Percentiles rank a stretch among this genome's conserved stretches.
These are phyloP conservation scores for Pyrenophora graminea DNA, from an alignment of 2,329 filamentous ascomycete genomes.

Conservation along the genomic window DNA sequence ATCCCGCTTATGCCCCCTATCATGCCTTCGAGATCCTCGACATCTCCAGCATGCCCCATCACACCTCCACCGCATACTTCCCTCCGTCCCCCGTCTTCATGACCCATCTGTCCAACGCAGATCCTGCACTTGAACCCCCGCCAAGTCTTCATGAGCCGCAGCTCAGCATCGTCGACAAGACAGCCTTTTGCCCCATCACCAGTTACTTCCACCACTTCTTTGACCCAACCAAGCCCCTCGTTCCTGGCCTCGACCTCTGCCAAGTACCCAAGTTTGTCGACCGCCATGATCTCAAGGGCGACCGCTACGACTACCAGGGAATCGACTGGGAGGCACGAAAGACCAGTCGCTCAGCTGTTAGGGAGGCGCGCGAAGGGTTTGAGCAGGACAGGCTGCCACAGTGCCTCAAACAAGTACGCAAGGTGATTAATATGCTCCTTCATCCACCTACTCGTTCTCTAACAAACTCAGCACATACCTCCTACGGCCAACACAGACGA, in stretches of 20 bases:
- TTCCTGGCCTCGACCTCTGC: slow-evolving; percentile 29
- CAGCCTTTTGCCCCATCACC: slow-evolving; percentile 35
- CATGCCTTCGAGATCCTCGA: slow-evolving; percentile 11
- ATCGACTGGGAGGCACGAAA: slow-evolving; percentile 45
- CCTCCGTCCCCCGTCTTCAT: slow-evolving; percentile 16
- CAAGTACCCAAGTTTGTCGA: slow-evolving; percentile 34
- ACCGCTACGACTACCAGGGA: slow-evolving; percentile 45
- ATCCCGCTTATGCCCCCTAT: slow-evolving; percentile 13
- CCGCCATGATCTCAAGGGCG: slow-evolving; percentile 39
- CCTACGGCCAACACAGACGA: slow-evolving; percentile 48
- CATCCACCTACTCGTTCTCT: slow-evolving; percentile 3
- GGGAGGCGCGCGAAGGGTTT: slow-evolving; percentile 29
- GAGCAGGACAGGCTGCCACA: slow-evolving; percentile 28
- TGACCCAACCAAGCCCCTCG: slow-evolving; percentile 16
- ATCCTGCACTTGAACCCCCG: slow-evolving; percentile 28
- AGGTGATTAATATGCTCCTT: slow-evolving; percentile 18
- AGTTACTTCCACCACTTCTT: slow-evolving; percentile 33
- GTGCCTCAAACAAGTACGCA: slow-evolving; percentile 21
- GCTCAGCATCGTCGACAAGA: slow-evolving; percentile 35
- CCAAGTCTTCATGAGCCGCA: slow-evolving; percentile 33
- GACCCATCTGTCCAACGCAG: slow-evolving; percentile 20
- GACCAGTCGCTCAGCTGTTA: slow-evolving; percentile 31
- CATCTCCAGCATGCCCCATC: slow-evolving; percentile 12
- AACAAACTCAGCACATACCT: slow-evolving; percentile 17
- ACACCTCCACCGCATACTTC: slow-evolving; percentile 20